A percentile compares a stretch with the other conserved stretches of the same genome.
Conservation (phyloP, 2,329 filamentous ascomycete genomes). For the Samsoniella hepiali region DNA sequence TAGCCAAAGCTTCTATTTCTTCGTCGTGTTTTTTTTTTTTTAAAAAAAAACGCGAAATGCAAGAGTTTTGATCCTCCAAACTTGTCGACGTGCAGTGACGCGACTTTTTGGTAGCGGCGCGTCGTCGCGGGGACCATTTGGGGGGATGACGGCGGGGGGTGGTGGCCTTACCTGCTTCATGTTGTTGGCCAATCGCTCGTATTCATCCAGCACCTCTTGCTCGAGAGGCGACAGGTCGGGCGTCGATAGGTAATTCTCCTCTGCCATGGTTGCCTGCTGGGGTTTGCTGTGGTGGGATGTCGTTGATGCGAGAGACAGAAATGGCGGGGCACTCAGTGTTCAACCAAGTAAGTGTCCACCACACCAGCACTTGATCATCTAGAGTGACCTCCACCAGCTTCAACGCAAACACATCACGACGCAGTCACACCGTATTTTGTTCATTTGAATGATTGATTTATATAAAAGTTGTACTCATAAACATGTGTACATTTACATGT, state of each 20-base stretch:
- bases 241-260: conserved; percentile 35
- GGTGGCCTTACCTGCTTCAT: conserved; percentile 72
- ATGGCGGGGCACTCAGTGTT: conserved; percentile 5
- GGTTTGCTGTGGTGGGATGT: not conserved
- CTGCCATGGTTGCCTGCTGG: conserved; percentile 12
- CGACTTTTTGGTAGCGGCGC: not conserved
- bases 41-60: not conserved
- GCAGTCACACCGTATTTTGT: not conserved
- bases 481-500: conserved; percentile 15
- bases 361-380: too few species aligned
- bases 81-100: not conserved
- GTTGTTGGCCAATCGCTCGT: conserved; percentile 80
- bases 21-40: not conserved
- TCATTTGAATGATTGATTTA: not conserved
- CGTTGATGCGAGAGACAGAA: conserved; percentile 5
- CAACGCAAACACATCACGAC: not conserved
- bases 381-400: not conserved
- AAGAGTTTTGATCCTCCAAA: too few species aligned
- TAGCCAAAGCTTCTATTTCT: too few species aligned
- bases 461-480: conserved; percentile 1
- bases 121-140: not conserved
- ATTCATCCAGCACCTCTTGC: conserved; percentile 93
- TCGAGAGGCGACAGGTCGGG: conserved; percentile 74
- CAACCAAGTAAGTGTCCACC: not conserved
- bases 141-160: too few species aligned